Conservation (phyloP, 805 yeast species). For the Pichia exigua region DNA sequence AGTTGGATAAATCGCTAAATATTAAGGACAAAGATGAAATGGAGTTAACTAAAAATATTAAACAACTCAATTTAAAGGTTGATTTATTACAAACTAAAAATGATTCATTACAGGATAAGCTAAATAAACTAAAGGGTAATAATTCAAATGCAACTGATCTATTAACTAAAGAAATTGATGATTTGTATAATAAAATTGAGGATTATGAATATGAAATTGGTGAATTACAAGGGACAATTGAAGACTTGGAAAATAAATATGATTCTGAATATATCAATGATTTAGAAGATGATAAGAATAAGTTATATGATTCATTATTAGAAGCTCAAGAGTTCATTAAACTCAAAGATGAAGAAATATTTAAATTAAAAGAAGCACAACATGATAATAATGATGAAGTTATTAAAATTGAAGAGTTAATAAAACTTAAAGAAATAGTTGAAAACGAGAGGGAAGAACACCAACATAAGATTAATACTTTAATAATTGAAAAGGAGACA, state of each 20-base stretch:
- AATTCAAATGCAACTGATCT: neutral
- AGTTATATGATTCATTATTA: slow-evolving; percentile 5
- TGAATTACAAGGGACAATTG: neutral
- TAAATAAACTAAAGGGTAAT: neutral
- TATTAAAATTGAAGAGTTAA: slow-evolving; percentile 3
- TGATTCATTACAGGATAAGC: neutral
- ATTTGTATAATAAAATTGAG: slow-evolving; percentile 9
- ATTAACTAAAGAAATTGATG: neutral
- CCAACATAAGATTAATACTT: slow-evolving; percentile 11
- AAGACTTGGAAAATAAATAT: slow-evolving; percentile 13
- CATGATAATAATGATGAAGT: neutral
- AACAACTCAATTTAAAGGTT: slow-evolving; percentile 7
- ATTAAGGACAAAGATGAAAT: slow-evolving; percentile 1
- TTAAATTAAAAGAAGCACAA: neutral
- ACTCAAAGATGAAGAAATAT: neutral
- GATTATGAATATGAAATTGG: slow-evolving; percentile 7
- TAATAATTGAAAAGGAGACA: slow-evolving; percentile 20
- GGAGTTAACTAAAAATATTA: slow-evolving; percentile 1
- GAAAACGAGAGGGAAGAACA: slow-evolving; percentile 5
- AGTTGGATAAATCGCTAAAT: slow-evolving; percentile 11
- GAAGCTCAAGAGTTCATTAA: neutral
- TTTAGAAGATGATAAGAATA: slow-evolving; percentile 19
- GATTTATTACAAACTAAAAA: slow-evolving; percentile 2
- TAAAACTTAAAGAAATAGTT: slow-evolving; percentile 2
- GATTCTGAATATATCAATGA: slow-evolving; percentile 27